Conservation (phyloP, 192 early-diverging fungal genomes). For the Phlyctochytrium arcticum region DNA sequence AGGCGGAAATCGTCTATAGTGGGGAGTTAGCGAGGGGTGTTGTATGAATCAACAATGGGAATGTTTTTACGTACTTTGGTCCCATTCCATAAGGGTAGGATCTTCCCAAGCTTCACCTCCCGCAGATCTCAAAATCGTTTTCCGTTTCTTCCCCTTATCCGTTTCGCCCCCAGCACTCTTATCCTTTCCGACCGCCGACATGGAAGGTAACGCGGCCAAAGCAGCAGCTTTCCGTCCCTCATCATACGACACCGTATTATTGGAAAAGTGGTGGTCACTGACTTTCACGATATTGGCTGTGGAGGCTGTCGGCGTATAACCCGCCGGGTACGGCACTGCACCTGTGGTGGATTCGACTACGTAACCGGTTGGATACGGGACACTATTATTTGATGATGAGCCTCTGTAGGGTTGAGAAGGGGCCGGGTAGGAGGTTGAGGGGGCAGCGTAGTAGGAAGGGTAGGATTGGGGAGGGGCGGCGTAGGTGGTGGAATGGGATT, state of each 20-base stretch:
- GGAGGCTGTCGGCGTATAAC: constrained; percentile 20
- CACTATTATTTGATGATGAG: neutral
- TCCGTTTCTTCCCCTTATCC: constrained; percentile 52
- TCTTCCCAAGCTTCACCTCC: constrained; percentile 97
- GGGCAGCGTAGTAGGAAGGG: neutral
- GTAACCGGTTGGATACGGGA: constrained; percentile 22
- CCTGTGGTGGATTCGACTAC: constrained; percentile 4
- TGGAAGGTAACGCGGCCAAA: constrained; percentile 13
- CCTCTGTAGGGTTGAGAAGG: neutral
- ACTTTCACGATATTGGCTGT: constrained; percentile 4
- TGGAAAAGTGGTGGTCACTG: too few species aligned
- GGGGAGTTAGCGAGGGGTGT: neutral
- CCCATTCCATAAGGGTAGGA: constrained; percentile 78
- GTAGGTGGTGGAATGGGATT: constrained; percentile 1
- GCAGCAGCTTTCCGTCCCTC: constrained; percentile 22
- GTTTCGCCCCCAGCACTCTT: neutral
- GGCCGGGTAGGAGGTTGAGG: neutral
- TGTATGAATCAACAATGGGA: neutral
- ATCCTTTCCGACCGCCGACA: neutral
- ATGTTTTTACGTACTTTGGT: constrained; percentile 50
- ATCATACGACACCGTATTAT: constrained; percentile 11
- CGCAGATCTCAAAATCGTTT: constrained; percentile 69
- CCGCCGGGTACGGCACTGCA: constrained; percentile 19
- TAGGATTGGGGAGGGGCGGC: constrained; percentile 5
- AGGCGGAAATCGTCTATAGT: constrained; percentile 81